Base-by-base conservation (phyloP, 1,139 yeast species). In the Geotrichum restrictum region DNA sequence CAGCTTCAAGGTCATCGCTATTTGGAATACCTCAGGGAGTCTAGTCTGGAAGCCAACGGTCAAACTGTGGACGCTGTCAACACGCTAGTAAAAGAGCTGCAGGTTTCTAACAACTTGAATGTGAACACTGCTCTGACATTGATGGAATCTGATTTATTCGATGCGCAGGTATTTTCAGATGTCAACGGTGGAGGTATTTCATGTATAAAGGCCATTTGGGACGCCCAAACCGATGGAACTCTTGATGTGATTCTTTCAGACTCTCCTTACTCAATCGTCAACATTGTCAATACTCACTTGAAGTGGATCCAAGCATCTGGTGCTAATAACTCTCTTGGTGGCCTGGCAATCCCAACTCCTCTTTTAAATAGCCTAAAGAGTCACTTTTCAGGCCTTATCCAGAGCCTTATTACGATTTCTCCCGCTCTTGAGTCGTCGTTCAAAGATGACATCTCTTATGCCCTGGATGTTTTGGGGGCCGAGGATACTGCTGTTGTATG, bases 241-340 rank as follows among this genome's bases (percentile, higher is more conserved):
- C 27, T 45, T 24, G 18, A 41, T 16, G 14, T 13, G 2, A 7
- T 43, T 5, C 32, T 47, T 4, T 16, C 49, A 16, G 45, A 45
- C 3, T 27, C 42, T 21, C 53, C 56, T 29, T 38, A 39, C 22
- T 43, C 48, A 13, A 51, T 59, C 24, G 45, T 59, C n/a, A 62
- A 60, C 40, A 50, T 63, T n/a, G 22, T 62, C 3, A 50, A 51
- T 27, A 38, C 59, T 21, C 66, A 64, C 44, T 49, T 56, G 16
- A 47, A 56, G 21, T 64, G 65, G 66, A 56, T 63, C 33, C 55
- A 57, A 18, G 57, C 61, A 6, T 57, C 62, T 13, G 49, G 58
- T 14, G 52, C 53, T 10, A 46, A 53, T 19, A 56, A 56, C 48
- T 57, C 62, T 2, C 56, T 62, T 1, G 64, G 64, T 11, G 56